Conservation (phyloP, 805 yeast genomes). For the Priceomyces medius region DNA sequence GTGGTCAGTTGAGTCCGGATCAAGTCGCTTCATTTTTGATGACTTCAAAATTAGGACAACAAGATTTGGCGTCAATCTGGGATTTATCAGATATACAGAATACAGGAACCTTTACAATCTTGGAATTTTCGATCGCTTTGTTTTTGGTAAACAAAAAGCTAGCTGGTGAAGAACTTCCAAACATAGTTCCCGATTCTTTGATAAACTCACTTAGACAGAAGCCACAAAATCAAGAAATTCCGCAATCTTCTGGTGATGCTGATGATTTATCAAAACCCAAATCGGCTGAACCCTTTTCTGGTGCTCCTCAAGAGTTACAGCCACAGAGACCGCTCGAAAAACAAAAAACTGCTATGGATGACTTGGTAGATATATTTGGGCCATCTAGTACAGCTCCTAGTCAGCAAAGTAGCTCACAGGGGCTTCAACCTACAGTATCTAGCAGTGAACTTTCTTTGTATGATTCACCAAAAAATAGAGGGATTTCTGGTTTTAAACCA, state of each 20-base stretch:
- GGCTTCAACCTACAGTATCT: constrained; percentile 26
- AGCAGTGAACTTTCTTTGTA: constrained; percentile 31
- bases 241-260: neutral
- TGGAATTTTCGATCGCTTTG: constrained; percentile 92
- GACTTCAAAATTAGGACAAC: constrained; percentile 84
- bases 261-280: neutral
- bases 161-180: constrained; percentile 76
- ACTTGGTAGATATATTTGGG: constrained; percentile 54
- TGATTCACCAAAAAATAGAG: constrained; percentile 34
- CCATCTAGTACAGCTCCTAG: constrained; percentile 19
- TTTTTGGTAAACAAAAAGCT: constrained; percentile 83
- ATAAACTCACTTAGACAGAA: constrained; percentile 29
- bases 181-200: constrained; percentile 68
- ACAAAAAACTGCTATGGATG: constrained; percentile 60
- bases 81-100: constrained; percentile 89
- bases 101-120: constrained; percentile 73
- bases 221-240: neutral
- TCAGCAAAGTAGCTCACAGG: constrained; percentile 14
- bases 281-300: neutral
- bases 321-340: constrained; percentile 14
- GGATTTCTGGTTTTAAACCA: constrained; percentile 62
- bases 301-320: neutral
- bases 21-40: constrained; percentile 87
- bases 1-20: constrained; percentile 67
- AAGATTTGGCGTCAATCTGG: constrained; percentile 87